Conservation (phyloP, 2,329 filamentous ascomycete genomes). For the Trichoderma koningiopsis region DNA sequence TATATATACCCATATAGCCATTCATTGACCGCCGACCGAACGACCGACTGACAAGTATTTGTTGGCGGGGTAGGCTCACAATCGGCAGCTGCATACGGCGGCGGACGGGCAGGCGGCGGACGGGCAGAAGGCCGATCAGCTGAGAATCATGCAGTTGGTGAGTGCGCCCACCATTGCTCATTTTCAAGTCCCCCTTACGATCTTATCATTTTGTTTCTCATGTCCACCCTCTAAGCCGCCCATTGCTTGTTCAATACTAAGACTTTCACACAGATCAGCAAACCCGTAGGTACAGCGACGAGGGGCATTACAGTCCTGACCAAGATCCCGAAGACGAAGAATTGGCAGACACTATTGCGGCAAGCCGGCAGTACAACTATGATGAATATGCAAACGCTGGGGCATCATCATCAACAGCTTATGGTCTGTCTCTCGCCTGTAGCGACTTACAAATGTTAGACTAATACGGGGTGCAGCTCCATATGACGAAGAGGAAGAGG, state of each 20-base stretch:
- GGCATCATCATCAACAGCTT: conserved; percentile 29
- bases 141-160: conserved; percentile 20
- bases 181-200: neutral
- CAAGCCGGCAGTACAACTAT: conserved; percentile 30
- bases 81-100: neutral
- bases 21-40: neutral
- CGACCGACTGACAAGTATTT: conserved; percentile 14
- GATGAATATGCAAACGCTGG: conserved; percentile 18
- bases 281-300: conserved; percentile 6
- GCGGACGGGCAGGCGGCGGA: neutral
- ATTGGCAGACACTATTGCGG: conserved; percentile 29
- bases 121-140: conserved; percentile 9
- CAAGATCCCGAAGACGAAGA: conserved; percentile 28
- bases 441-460: neutral
- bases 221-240: neutral
- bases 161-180: conserved; percentile 4
- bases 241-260: conserved; percentile 6
- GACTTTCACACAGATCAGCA: neutral
- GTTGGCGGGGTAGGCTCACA: conserved; percentile 21
- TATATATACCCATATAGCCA: conserved; percentile 13
- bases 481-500: conserved; percentile 35
- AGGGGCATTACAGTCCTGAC: conserved; percentile 21
- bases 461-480: conserved; percentile 19
- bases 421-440: conserved; percentile 27
- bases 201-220: neutral